Evolutionary conservation across 805 yeast genomes (phyloP), one percentile per base, ranked within the genome.

Genomic region (Priceomyces fermenticarens): DNA sequence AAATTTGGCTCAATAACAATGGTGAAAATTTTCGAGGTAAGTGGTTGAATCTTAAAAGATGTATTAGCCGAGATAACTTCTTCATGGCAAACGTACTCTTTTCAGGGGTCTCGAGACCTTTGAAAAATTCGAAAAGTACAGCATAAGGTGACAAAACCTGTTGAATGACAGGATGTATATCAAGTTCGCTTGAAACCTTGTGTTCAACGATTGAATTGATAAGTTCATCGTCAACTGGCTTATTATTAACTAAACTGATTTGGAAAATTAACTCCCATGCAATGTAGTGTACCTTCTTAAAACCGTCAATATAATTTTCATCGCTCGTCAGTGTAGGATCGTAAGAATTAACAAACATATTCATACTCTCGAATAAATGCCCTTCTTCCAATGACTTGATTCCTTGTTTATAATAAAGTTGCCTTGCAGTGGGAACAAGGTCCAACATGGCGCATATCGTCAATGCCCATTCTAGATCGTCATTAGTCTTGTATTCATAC

Each of bases 391-490:
- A 62, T 12, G 79, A 68, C 36, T 68, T 67, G 30, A 64, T 60
- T 6, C 81, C 83, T 40, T 73, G 62, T 13, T 62, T 63, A 41
- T 73, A 70, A 57, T 75, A 82, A 3, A 85, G 65, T 26, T 72
- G 66, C 42, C 72, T 71, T 0, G 85, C 79, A 10, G 85, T 80
- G 6, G 72, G 62, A n/a, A 79, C 70, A 32, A 85, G 57, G 50
- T 75, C 77, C 56, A 85, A 67, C 49, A 81, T 74, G 10, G 89
- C 85, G 63, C 91, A 84, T 4, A 85, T 67, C 2, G 87, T 77
- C 38, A 85, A 63, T 34, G 83, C 76, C 91, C 91, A 85, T 58
- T 85, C 93, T 45, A 83, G 70, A 55, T 85, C 95, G 55, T 85
- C 90, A 53, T 81, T 83, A 7, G 82, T 81, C 40, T 73, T 63